Base-by-base conservation (phyloP, 768 basidiomycete genomes). In the Ramaria sp. region DNA sequence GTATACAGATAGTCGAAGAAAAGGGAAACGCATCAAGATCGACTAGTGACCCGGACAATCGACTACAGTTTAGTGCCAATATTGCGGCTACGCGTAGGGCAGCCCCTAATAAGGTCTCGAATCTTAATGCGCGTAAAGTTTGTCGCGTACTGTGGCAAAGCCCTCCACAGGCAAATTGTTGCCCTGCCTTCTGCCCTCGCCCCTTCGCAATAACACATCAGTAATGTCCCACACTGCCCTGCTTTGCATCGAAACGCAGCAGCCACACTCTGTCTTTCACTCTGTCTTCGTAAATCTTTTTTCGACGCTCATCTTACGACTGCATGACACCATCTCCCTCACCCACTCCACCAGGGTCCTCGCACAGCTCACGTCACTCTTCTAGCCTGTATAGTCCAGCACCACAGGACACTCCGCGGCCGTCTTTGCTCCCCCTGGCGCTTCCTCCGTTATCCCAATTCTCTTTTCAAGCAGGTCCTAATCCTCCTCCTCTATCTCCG, bases 311-410 rank as follows among this genome's bases (percentile, higher is more conserved):
- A 4, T 6, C 5, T 27, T n/a, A 31, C 54, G 12, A 47, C 45
- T 56, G 47, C 47, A 56, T 56, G 54, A 56, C 42, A 19, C 54
- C 54, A 3, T 9, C 54, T 33, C 34, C 54, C 20, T 37, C 54
- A 2, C 43, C 54, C 54, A 12, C 54, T 1, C 54, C 54, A 2
- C 17, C 54, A 13, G n/a, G n/a, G n/a, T 56, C 54, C 54, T 56
- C 54, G 5, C 20, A 46, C 13, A 48, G 45, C 46, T 56, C 54
- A 48, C 54, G 10, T 37, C 54, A 3, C 17, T 3, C 24, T 22
- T 56, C 54, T 22, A 47, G 45, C 34, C 43, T 45, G 4, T 6
- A 10, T 47, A 56, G n/a, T 33, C 12, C 54, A 17, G 11, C 54
- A 5, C n/a, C 34, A 5, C 33, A 20, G 22, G 7, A 56, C 33